phyloP scores from a whole-genome alignment of 805 yeast species.

The Starmera pachycereana region DNA sequence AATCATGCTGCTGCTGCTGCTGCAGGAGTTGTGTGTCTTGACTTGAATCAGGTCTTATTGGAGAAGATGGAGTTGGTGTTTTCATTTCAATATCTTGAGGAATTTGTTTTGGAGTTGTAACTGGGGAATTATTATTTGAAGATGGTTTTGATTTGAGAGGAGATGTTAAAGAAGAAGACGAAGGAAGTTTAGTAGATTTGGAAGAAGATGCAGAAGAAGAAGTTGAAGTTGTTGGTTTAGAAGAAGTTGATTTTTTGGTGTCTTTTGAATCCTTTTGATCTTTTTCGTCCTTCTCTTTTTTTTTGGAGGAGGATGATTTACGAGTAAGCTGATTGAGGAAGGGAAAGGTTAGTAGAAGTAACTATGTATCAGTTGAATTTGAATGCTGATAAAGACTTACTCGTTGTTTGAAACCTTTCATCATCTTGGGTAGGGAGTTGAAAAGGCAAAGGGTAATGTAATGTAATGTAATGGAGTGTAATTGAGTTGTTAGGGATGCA shows the following conservation, averaged over 20 bases:
- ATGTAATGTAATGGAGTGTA: too few species aligned
- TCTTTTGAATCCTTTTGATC: slow-evolving; percentile 6
- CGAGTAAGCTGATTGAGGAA: slow-evolving; percentile 11
- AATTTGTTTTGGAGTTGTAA: not conserved
- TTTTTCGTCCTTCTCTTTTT: slow-evolving; percentile 31
- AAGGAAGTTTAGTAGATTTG: not conserved
- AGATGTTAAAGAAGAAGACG: not conserved
- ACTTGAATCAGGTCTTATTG: slow-evolving; percentile 2
- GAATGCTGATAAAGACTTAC: slow-evolving; percentile 12
- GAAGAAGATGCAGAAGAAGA: slow-evolving; percentile 11
- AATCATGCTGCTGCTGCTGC: not conserved
- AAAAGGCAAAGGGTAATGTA: too few species aligned
- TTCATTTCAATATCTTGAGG: not conserved
- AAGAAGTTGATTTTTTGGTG: slow-evolving; percentile 10
- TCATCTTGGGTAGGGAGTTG: slow-evolving; percentile 35
- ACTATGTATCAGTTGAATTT: too few species aligned
- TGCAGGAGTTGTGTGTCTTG: not conserved
- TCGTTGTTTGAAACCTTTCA: slow-evolving; percentile 65
- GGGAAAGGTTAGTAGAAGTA: slow-evolving; percentile 6
- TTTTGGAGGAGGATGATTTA: slow-evolving; percentile 23
- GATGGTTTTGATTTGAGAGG: not conserved
- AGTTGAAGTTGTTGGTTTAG: slow-evolving; percentile 9
- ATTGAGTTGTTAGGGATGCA: too few species aligned
- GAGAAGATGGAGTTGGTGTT: slow-evolving; percentile 1
- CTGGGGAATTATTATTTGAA: not conserved